Conservation (phyloP, 139 green algal genomes). For the Trebouxia sp. region DNA sequence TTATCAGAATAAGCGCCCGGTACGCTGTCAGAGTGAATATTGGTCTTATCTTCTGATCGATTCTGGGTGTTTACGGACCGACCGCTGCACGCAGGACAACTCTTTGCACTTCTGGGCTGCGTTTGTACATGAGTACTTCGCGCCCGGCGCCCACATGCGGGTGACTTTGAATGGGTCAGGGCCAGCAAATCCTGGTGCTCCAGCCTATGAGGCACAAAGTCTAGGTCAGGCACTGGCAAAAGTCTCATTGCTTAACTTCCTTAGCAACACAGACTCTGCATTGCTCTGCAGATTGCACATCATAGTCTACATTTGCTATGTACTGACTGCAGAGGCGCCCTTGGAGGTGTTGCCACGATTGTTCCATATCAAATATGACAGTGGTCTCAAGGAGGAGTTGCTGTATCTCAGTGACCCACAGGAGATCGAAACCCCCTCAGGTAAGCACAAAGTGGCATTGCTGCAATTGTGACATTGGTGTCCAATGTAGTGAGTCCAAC, state of each 20-base stretch:
- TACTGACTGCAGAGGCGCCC: constrained; percentile 40
- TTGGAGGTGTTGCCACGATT: constrained; percentile 51
- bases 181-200: neutral
- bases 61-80: neutral
- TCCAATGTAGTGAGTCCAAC: too few species aligned
- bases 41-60: neutral
- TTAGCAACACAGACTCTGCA: too few species aligned
- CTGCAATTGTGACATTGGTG: too few species aligned
- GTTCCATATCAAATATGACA: constrained; percentile 62
- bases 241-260: too few species aligned
- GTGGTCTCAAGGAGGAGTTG: constrained; percentile 50
- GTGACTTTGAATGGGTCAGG: constrained; percentile 34
- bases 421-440: constrained; percentile 27
- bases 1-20: constrained; percentile 15
- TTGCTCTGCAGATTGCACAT: too few species aligned
- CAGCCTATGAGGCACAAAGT: neutral
- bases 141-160: constrained; percentile 42
- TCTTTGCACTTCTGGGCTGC: constrained; percentile 52
- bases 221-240: constrained; percentile 19
- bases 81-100: constrained; percentile 39
- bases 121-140: constrained; percentile 54
- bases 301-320: too few species aligned
- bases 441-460: too few species aligned
- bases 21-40: neutral
- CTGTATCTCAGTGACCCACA: constrained; percentile 46